Conservation (phyloP, 495 filamentous ascomycete genomes). For the Rostrohypoxylon terebratum region DNA sequence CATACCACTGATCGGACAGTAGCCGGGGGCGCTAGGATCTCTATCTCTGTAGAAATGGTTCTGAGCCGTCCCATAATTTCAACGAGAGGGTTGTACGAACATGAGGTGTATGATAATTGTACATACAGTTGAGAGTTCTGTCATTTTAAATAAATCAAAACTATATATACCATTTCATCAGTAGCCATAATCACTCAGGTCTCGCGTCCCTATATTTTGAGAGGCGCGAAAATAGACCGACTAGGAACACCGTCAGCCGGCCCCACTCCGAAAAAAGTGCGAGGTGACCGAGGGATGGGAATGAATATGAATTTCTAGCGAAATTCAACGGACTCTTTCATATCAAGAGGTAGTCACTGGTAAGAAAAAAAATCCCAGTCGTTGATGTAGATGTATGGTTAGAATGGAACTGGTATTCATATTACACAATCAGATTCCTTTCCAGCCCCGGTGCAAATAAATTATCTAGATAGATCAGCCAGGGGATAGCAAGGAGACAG, state of each 20-base stretch:
- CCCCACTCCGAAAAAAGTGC: conserved; percentile 1
- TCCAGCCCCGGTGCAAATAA: no score
- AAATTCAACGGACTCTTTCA: no score
- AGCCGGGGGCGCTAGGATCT: neutral
- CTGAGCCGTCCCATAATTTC: neutral
- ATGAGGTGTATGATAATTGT: neutral
- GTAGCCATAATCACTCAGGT: neutral
- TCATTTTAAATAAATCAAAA: no score
- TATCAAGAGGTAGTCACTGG: no score
- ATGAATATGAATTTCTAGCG: neutral
- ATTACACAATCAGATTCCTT: no score
- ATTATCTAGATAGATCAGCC: no score
- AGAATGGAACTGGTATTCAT: no score
- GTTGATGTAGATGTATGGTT: no score
- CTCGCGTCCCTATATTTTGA: no score
- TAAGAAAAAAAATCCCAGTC: no score
- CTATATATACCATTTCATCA: neutral
- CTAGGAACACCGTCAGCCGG: neutral
- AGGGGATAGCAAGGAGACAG: no score
- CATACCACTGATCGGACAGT: neutral
- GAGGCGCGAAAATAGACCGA: neutral
- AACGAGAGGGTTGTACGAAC: neutral
- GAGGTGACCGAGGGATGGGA: neutral
- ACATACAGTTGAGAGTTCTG: no score
- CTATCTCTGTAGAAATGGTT: neutral